Base-by-base conservation (phyloP, 768 basidiomycete species). In the Daedalea quercina region DNA sequence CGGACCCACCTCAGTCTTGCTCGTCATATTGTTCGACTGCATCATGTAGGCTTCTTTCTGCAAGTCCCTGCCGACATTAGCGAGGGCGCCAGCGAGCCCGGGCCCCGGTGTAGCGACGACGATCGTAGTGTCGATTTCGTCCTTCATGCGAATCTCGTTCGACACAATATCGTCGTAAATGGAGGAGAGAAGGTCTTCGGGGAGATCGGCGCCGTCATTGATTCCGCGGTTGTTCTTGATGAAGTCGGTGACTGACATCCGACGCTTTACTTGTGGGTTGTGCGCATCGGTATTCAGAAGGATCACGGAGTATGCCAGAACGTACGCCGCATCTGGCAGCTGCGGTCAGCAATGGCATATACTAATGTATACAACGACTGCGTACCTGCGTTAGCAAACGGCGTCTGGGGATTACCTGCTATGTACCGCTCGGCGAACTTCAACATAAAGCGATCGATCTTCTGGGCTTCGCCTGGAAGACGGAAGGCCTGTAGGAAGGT, bases 131-230 rank as follows among this genome's bases (percentile, higher is more conserved):
- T 94, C 94, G 23, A 93, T 73, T 72, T 99, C 95, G 62, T 98
- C 96, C 70, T 97, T 97, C 96, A 99, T 98, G 63, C 90, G 80
- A 60, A 99, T 98, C 68, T 99, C 96, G 61, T 96, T 94, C 41
- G 67, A 75, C 52, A 82, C 80, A 59, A 99, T 98, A 41, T 97
- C 91, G 61, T 98, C 93, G 65, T 80, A 99, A 56, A 97, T 89
- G 20, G 70, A 72, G 3, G 73, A 75, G 41, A 98, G 67, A 37
- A 88, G 73, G 20, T 95, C 90, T 62, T 96, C 93, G 0, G 93
- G 90, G 43, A 99, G 79, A 68, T 94, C 86, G 35, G 78, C 76
- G 54, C 81, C 81, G 62, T 98, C 94, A 62, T 99, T 97, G 69
- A 99, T 98, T 13, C 94, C 94, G 26, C 93, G 82, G 65, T 96